Evolutionary conservation across 2,329 filamentous ascomycete genomes (phyloP), one percentile per base, ranked within the genome.

Genomic region (Endoconidiophora laricicola): DNA sequence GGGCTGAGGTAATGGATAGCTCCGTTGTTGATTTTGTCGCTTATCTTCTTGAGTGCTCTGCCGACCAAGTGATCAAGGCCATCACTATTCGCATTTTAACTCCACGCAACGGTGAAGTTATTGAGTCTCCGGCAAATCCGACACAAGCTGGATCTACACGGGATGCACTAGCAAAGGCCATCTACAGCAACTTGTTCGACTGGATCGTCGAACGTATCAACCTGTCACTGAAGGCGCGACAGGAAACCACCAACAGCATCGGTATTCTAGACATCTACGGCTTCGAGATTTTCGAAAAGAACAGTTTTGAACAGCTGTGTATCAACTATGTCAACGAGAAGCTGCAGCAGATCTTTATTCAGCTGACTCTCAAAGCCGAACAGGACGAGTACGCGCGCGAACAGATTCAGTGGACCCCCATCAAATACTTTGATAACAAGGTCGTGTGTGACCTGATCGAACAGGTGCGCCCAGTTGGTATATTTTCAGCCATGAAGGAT

Each of bases 301-400:
- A 98, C 69, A 95, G 86, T 56, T 98, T 98, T 60, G 91, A 98
- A 64, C 91, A 98, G 66, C 77, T 98, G 6, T 98, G 91, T 67
- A 98, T 98, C 73, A 98, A 98, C 70, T 98, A 96, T 61, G 93
- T 96, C 61, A 98, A 98, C 65, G 91, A 98, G 68, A 98, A 98
- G 66, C 71, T 98, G 52, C 91, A 98, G 66, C 91, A 98, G 62
- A 96, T 98, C 60, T 98, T 98, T 63, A 98, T 98, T 58, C 91
- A 98, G 65, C 71, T 98, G 58, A 98, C 91, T 0, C 67, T 98
- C 55, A 94, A 94, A 69, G 83, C 91, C 0, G 91, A 98, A 64
- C 91, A 98, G 67, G 91, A 98, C 58, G 91, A 98, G 64, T 98
- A 98, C 60, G 86, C 83, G 14, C 74, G 85, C 45, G 91, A 98